Evolutionary conservation across 768 basidiomycete genomes (phyloP), one percentile per base, ranked within the genome.

Genomic region (Rhodocollybia butyracea): DNA sequence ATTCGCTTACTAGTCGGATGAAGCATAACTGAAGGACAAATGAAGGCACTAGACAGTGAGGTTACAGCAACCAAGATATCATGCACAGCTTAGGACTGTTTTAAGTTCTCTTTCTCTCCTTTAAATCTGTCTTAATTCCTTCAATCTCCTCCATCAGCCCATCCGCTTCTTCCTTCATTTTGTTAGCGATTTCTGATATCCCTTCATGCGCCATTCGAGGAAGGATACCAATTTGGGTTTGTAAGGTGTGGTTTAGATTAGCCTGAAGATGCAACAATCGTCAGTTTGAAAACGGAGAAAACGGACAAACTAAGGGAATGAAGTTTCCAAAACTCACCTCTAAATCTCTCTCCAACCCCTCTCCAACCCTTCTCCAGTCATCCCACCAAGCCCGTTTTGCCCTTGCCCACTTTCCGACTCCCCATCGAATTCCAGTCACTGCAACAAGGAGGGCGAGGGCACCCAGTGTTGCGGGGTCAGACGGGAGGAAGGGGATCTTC

Each of bases 321-420:
- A n/a, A n/a, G n/a, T n/a, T 7, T 7, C 29, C 15, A 7, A 31
- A 13, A 60, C 75, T 40, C 64, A 86, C 88, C 75, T 77, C 74
- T 21, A 89, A 68, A 67, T 91, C 88, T 42, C 88, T 74, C 43
- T 78, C 75, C 34, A 89, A 71, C 0, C 89, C 85, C 46, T 83
- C 74, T 5, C 81, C 79, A 3, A 89, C 73, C 46, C 89, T 74
- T 19, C 62, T 63, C 76, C 83, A 86, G 64, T 90, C 88, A 51
- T 79, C 76, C 80, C 80, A 79, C 88, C 88, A 92, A 57, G 70
- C 72, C 54, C 68, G 71, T 66, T 87, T 86, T 3, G 83, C 82
- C 59, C 75, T 80, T 55, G 89, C 86, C 87, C 88, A 91, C 56
- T 73, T 74, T 12, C 81, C 79, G 5, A 86, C 73, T 1, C 78